Conservation (phyloP, 192 early-diverging fungal species). For the Diversispora epigaea region DNA sequence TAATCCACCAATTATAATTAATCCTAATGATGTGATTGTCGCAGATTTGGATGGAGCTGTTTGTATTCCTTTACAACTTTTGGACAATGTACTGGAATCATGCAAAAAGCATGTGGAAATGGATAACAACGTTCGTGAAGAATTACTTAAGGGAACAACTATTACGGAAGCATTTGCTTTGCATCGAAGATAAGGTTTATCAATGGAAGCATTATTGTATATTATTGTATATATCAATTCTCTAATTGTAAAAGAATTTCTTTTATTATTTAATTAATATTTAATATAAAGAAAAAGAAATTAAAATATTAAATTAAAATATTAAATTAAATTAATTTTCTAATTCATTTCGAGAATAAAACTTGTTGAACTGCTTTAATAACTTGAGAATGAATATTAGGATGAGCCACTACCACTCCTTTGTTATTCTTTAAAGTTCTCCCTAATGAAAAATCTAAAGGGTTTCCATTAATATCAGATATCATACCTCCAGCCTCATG, state of each 20-base stretch:
- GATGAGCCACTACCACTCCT: constrained; percentile 83
- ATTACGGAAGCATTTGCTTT: constrained; percentile 51
- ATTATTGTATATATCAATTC: no score
- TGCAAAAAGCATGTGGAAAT: constrained; percentile 49
- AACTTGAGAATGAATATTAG: constrained; percentile 72
- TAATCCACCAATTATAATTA: constrained; percentile 44
- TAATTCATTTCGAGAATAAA: constrained; percentile 13
- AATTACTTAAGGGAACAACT: constrained; percentile 45
- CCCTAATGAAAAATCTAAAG: constrained; percentile 87
- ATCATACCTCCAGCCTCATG: constrained; percentile 90
- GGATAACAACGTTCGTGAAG: constrained; percentile 56
- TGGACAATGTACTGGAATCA: constrained; percentile 46
- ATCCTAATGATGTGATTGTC: constrained; percentile 56
- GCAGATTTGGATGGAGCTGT: constrained; percentile 59
- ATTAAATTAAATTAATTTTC: no score
- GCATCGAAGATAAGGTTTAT: constrained; percentile 32
- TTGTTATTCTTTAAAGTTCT: constrained; percentile 80
- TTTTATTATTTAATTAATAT: no score
- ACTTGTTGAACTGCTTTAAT: constrained; percentile 74
- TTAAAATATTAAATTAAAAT: no score
- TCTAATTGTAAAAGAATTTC: no score
- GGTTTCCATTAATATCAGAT: constrained; percentile 77
- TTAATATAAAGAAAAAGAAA: no score
- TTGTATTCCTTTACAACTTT: constrained; percentile 47
- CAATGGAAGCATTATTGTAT: no score